These are phyloP conservation scores for Gymnopilus junonius DNA, from an alignment of 768 basidiomycete genomes.

Conservation along the genomic window DNA sequence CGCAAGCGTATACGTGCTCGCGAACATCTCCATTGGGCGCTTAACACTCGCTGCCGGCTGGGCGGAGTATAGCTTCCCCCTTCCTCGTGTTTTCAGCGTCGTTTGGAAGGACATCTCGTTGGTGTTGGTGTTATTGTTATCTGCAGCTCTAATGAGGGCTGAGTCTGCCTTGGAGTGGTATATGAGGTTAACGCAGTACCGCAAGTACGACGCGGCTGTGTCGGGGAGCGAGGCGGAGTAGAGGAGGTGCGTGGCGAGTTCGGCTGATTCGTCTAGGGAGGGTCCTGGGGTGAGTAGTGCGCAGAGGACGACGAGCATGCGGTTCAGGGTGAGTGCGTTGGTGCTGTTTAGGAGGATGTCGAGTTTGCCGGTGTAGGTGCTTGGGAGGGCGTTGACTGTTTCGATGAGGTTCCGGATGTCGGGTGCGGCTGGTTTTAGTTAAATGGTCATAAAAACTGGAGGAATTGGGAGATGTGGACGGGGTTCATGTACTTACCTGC, in stretches of 20 bases:
- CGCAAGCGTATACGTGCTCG: conserved; percentile 31
- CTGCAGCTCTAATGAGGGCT: background rate
- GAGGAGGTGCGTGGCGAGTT: conserved; percentile 46
- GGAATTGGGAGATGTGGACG: background rate
- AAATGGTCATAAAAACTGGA: background rate
- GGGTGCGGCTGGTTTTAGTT: conserved; percentile 28
- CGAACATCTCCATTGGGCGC: conserved; percentile 43
- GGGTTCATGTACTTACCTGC: conserved; percentile 29
- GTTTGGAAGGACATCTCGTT: conserved; percentile 42
- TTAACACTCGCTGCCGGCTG: conserved; percentile 42
- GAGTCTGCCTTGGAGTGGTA: conserved; percentile 25
- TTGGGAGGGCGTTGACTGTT: conserved; percentile 42
- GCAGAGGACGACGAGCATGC: conserved; percentile 43
- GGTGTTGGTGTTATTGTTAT: conserved; percentile 19
- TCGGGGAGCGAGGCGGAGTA: conserved; percentile 43
- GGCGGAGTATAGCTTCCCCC: conserved; percentile 38
- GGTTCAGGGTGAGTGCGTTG: conserved; percentile 41
- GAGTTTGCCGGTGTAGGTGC: conserved; percentile 38
- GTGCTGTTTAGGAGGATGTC: conserved; percentile 44
- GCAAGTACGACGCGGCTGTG: conserved; percentile 37
- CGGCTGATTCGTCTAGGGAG: conserved; percentile 45
- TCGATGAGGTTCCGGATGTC: conserved; percentile 40
- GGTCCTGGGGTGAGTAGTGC: conserved; percentile 42
- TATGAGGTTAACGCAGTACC: conserved; percentile 37
- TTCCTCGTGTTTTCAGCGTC: conserved; percentile 36